Evolutionary conservation across 2,329 filamentous ascomycete genomes (phyloP), one percentile per base, ranked within the genome.

Genomic region (Aspergillus sergii): DNA sequence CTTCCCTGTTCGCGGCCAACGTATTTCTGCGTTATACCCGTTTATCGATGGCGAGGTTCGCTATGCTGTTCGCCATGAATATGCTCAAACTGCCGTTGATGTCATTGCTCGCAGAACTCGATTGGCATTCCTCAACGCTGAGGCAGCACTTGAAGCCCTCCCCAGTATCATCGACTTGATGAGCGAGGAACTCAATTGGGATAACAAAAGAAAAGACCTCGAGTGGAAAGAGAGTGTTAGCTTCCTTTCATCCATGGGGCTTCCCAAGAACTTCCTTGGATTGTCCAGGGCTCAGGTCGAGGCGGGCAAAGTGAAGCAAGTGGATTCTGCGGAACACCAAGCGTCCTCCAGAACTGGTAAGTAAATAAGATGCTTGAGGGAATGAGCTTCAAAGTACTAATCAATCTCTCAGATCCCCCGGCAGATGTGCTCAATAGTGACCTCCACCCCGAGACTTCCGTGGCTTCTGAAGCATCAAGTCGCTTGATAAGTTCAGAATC

Each of bases 41-140:
- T 97, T 95, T 77, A 88, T 97, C 30, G 94, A 97, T 73, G 93
- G 93, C 56, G 94, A 98, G 80, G 86, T 97, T 46, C 88, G 93
- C 60, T 97, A 97, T 76, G 93, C 93, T 28, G 88, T 96, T 46
- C 85, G 89, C 57, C 90, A 96, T 78, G 94, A 97, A 80, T 96
- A 96, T 73, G 94, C 94, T 4, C 92, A 96, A 78, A 96, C 92
- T 3, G 92, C 93, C 1, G 90, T 94, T 19, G 94, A 97, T 75
- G 91, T 97, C 14, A 83, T 97, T 54, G 94, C 93, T 3, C 87
- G 94, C 63, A 86, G 94, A 65, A 97, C 91, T 46, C 85, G 94
- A 61, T 81, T 97, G 61, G 91, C 93, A 10, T 98, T 97, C 82
- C 81, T 97, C 69, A 97, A 97, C 75, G 93, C 93, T 6, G 92